Percentiles rank a stretch among this genome's conserved stretches.
Evolutionary conservation across 2,329 filamentous ascomycete species (phyloP).

Genomic region (Ophioceras dolichostomum): DNA sequence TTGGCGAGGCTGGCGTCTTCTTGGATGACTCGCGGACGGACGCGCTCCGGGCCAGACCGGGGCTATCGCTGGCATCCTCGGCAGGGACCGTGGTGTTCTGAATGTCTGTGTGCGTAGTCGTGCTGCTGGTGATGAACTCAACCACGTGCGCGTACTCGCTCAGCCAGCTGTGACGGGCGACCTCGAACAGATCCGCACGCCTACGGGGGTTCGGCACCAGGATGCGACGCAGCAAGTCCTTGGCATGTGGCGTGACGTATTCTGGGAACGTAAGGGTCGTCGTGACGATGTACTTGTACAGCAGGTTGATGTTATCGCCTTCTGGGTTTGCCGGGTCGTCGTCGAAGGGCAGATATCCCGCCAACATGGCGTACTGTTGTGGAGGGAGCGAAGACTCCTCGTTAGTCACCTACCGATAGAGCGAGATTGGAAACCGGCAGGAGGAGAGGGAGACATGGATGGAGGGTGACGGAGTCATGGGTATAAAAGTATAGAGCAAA

Average conservation of each 20-base stretch:
- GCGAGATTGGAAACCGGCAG: background rate
- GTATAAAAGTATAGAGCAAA: too few relatives aligned
- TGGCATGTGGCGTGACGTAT: conserved; percentile 93
- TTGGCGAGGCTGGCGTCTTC: conserved; percentile 35
- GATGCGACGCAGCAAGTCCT: conserved; percentile 84
- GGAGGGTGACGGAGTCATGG: too few relatives aligned
- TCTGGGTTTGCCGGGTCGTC: conserved; percentile 97
- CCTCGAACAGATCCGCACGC: conserved; percentile 91
- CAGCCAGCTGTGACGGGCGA: conserved; percentile 94
- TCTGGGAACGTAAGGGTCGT: conserved; percentile 96
- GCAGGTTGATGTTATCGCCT: conserved; percentile 95
- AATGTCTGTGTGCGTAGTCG: conserved; percentile 76
- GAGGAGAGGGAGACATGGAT: too few relatives aligned
- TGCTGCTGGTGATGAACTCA: conserved; percentile 92
- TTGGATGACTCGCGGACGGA: conserved; percentile 85
- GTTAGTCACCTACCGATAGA: conserved; percentile 7
- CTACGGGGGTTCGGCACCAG: conserved; percentile 91
- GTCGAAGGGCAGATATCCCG: conserved; percentile 93
- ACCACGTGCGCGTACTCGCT: conserved; percentile 96
- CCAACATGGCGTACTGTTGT: conserved; percentile 99
- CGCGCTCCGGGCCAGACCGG: conserved; percentile 65
- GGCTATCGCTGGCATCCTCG: conserved; percentile 38
- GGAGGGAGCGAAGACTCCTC: too few relatives aligned
- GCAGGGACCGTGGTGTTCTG: conserved; percentile 61
- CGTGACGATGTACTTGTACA: conserved; percentile 98